A percentile compares a stretch with the other conserved stretches of the same genome.
These are phyloP conservation scores for Candida khao-thaluensis DNA, from an alignment of 805 yeast genomes.

Conservation along the genomic window DNA sequence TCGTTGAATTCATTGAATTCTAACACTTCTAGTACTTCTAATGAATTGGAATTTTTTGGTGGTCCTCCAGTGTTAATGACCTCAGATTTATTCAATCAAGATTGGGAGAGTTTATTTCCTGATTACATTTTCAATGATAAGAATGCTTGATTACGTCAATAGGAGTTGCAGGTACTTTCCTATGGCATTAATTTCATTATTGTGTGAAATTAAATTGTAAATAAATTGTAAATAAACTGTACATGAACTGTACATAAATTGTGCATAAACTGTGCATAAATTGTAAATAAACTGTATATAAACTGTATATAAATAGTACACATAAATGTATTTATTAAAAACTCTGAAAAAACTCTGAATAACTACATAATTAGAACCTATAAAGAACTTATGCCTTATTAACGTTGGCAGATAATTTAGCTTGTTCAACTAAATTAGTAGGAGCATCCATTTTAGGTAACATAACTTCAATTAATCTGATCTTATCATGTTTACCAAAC, in stretches of 20 bases:
- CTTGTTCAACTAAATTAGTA: slow-evolving; percentile 34
- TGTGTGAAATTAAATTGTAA: no score
- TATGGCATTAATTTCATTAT: no score
- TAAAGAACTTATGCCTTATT: slow-evolving; percentile 12
- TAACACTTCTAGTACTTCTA: neutral
- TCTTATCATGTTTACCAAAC: slow-evolving; percentile 30
- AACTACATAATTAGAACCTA: no score
- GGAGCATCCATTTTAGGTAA: slow-evolving; percentile 41
- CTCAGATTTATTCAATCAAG: slow-evolving; percentile 45
- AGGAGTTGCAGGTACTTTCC: no score
- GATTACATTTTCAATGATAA: slow-evolving; percentile 39
- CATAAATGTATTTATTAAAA: no score
- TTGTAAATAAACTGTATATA: no score
- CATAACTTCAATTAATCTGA: slow-evolving; percentile 37
- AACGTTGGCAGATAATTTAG: slow-evolving; percentile 29
- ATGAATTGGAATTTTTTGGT: slow-evolving; percentile 40
- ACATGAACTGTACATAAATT: no score
- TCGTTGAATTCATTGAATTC: slow-evolving; percentile 1
- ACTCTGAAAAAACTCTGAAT: no score
- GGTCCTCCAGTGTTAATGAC: slow-evolving; percentile 56
- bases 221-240: no score
- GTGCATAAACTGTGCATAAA: no score
- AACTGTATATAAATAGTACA: slow-evolving; percentile 2
- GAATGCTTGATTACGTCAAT: no score
- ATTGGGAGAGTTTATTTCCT: slow-evolving; percentile 52